A percentile compares a stretch with the other conserved stretches of the same genome.
These are phyloP conservation scores for Penicillium sp. DNA, from an alignment of 2,329 filamentous ascomycete species.

Conservation along the genomic window DNA sequence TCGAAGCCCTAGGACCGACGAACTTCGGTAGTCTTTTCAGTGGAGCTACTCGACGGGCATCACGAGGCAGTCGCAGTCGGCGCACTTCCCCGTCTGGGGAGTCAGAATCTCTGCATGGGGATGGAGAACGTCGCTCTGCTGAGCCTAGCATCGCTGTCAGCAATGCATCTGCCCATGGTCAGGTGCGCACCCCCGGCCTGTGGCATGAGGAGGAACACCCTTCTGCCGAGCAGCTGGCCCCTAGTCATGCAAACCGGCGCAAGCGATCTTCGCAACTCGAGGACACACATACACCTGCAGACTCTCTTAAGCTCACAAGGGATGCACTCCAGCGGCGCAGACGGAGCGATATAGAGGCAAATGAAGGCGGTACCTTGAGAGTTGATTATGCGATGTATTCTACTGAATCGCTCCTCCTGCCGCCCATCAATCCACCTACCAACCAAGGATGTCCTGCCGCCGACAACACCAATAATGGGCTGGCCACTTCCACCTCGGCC, in stretches of 20 bases:
- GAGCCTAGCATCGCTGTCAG: slow-evolving; percentile 47
- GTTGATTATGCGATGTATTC: slow-evolving; percentile 27
- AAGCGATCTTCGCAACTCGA: slow-evolving; percentile 39
- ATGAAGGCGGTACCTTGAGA: slow-evolving; percentile 17
- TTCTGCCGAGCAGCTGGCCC: slow-evolving; percentile 11
- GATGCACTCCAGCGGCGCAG: slow-evolving; percentile 36
- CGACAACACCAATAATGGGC: slow-evolving; percentile 24
- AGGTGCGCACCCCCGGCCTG: slow-evolving; percentile 41
- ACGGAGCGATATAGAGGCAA: slow-evolving; percentile 27
- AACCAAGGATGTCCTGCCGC: slow-evolving; percentile 15
- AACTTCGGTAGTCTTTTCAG: slow-evolving; percentile 41
- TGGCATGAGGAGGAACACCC: slow-evolving; percentile 28
- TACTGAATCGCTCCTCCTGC: slow-evolving; percentile 22
- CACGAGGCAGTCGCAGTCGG: slow-evolving; percentile 38
- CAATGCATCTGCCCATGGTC: slow-evolving; percentile 44
- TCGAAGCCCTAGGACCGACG: slow-evolving; percentile 33
- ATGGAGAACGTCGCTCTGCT: slow-evolving; percentile 35
- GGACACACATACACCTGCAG: slow-evolving; percentile 29
- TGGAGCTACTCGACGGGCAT: slow-evolving; percentile 39
- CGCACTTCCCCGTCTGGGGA: slow-evolving; percentile 37
- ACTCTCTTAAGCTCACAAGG: slow-evolving; percentile 37
- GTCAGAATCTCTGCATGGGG: slow-evolving; percentile 34
- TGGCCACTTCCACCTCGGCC: slow-evolving; percentile 40
- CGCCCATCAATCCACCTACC: slow-evolving; percentile 13
- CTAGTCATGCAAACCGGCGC: slow-evolving; percentile 32